Evolutionary conservation across 2,329 filamentous ascomycete species (phyloP), one percentile per base, ranked within the genome.

Genomic region (Pseudogymnoascus sp.): DNA sequence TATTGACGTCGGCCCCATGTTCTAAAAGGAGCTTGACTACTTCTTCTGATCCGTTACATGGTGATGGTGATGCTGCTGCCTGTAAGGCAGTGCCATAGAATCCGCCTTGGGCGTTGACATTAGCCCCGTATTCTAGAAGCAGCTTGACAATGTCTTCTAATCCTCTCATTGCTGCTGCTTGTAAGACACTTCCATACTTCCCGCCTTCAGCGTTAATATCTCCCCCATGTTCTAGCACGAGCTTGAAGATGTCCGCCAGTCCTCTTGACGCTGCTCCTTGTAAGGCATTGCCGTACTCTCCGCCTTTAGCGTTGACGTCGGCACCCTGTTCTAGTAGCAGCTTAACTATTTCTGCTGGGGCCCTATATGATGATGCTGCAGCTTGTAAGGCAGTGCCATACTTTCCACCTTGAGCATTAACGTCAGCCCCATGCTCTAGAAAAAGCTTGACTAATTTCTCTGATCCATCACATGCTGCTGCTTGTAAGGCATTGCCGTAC

Each of bases 11-110:
- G 5, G 62, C 63, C 5, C 63, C 60, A 4, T 36, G 16, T 11
- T 23, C 63, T 18, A 67, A 28, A 21, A 69, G 49, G 5, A 68
- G 34, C 36, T 61, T 61, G 1, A 67, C 61, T 25, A 66, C 40
- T 14, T 3, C n/a, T 7, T 25, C 18, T 16, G 49, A 60, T 6
- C 60, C 56, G n/a, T 23, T 16, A 16, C 16, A 23, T 23, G 21
- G 21, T 23, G 21, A 23, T 5, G 25, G 12, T 12, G n/a, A 3
- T 16, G 56, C 42, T 25, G 66, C 67, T 25, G 67, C 67, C 21
- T 64, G 40, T 5, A 69, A 60, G 5, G 66, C 53, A 59, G 21
- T 64, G 12, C 64, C 64, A 28, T 63, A 61, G 5, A 61, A 18
- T 34, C 53, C 60, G 3, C 53, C 42, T 42, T 60, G 62, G 3